phyloP scores from a whole-genome alignment of 1,139 yeast genomes.

The Nakaseomyces uthaithaninus region DNA sequence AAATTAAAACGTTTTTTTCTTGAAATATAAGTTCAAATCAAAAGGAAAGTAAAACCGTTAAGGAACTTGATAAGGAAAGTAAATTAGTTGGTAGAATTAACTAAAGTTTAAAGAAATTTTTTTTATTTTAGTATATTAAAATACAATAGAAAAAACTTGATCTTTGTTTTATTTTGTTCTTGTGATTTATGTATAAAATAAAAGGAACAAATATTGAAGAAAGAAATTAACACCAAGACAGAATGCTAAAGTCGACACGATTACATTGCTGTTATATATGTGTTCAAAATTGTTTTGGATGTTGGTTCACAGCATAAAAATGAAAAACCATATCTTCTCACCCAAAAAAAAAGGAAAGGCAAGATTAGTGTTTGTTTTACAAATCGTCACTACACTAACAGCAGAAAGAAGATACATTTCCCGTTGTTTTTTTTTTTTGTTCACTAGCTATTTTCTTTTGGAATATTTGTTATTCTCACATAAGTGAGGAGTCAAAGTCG shows the following conservation, averaged over 20 bases:
- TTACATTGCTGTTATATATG: slow-evolving; percentile 1
- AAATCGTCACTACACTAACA: too few species aligned
- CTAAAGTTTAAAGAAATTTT: not conserved
- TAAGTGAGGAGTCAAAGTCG: too few species aligned
- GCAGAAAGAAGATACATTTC: too few species aligned
- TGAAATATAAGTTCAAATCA: not conserved
- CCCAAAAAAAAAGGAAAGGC: too few species aligned
- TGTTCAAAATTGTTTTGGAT: slow-evolving; percentile 1
- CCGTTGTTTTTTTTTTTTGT: too few species aligned
- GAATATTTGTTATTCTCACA: too few species aligned
- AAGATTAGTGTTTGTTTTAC: too few species aligned
- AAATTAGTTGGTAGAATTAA: not conserved
- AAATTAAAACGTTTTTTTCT: too few species aligned
- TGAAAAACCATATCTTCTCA: too few species aligned
- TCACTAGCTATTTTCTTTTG: too few species aligned
- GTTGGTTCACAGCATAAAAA: too few species aligned
- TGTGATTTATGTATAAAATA: not conserved
- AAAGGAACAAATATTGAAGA: not conserved
- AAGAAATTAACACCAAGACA: not conserved
- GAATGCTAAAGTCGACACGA: too few species aligned
- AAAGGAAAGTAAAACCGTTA: slow-evolving; percentile 5
- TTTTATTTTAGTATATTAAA: not conserved
- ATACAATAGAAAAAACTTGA: not conserved
- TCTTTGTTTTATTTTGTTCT: not conserved
- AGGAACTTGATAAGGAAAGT: not conserved